Evolutionary conservation across 345 rosid genomes (phyloP).

Genomic region (Physaria fendleri): DNA sequence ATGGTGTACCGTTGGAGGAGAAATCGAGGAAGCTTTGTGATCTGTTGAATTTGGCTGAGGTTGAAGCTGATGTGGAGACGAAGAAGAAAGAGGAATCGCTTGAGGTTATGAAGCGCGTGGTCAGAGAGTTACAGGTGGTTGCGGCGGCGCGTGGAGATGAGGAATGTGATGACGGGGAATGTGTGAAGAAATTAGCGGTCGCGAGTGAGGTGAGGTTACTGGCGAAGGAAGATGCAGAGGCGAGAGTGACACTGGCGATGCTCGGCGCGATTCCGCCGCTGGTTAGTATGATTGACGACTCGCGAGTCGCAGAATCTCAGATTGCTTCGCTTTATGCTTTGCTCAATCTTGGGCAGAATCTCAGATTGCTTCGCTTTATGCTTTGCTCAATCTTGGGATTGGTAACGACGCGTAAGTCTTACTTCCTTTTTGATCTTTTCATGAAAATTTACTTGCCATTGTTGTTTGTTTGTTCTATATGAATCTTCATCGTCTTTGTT

Average conservation of each 20-base stretch:
- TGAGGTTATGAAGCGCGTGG: conserved; percentile 60
- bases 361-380: conserved; percentile 74
- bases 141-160: conserved; percentile 36
- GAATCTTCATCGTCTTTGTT: neutral
- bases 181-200: conserved; percentile 33
- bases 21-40: conserved; percentile 51
- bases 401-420: conserved; percentile 77
- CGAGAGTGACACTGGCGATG: conserved; percentile 81
- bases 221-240: conserved; percentile 67
- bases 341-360: conserved; percentile 70
- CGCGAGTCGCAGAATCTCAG: conserved; percentile 38
- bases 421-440: neutral
- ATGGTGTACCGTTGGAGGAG: conserved; percentile 20
- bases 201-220: conserved; percentile 60
- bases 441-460: neutral
- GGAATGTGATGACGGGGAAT: neutral
- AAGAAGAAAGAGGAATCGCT: conserved; percentile 64
- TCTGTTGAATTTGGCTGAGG: conserved; percentile 72
- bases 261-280: conserved; percentile 89
- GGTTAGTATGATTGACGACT: conserved; percentile 72
- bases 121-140: conserved; percentile 46
- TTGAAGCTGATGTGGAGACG: conserved; percentile 58
- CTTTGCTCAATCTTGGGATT: conserved; percentile 86
- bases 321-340: conserved; percentile 78
- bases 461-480: neutral